phyloP scores from a whole-genome alignment of 169 alveolate species.

The Cryptosporidium viatorum region DNA sequence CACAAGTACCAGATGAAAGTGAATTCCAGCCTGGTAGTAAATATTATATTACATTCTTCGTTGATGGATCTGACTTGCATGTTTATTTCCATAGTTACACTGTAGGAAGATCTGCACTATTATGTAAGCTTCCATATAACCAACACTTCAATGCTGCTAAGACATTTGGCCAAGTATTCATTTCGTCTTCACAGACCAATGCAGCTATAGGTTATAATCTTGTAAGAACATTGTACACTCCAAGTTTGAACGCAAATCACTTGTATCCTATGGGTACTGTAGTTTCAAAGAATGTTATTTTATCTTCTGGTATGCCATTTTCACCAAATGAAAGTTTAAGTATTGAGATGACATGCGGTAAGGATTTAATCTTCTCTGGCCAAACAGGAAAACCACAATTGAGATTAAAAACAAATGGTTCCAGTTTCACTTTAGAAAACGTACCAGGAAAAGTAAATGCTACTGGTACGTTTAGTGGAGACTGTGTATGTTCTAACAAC shows the following conservation, averaged over 20 bases:
- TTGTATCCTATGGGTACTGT: conserved; percentile 73
- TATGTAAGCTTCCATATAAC: conserved; percentile 51
- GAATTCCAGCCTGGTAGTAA: conserved; percentile 42
- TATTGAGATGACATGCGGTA: conserved; percentile 17
- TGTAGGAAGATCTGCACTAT: conserved; percentile 4
- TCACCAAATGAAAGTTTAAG: conserved; percentile 73
- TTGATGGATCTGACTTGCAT: not conserved
- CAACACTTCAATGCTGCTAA: conserved; percentile 34
- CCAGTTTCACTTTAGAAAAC: conserved; percentile 1
- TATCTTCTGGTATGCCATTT: conserved; percentile 68
- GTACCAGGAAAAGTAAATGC: conserved; percentile 36
- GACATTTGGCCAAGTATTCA: conserved; percentile 26
- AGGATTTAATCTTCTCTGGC: conserved; percentile 47
- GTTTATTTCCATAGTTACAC: conserved; percentile 43
- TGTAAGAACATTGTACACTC: conserved; percentile 29
- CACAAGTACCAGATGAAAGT: conserved; percentile 40
- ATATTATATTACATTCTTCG: conserved; percentile 17
- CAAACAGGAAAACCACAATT: conserved; percentile 48
- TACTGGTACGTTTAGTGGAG: conserved; percentile 33
- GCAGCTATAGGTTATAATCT: not conserved
- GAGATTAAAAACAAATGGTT: not conserved
- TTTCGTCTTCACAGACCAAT: not conserved
- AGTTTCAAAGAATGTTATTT: conserved; percentile 10
- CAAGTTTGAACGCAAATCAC: not conserved
- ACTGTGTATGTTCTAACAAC: conserved; percentile 36